Conservation (phyloP, 2,329 filamentous ascomycete species). For the Tolypocladium ophioglossoides region DNA sequence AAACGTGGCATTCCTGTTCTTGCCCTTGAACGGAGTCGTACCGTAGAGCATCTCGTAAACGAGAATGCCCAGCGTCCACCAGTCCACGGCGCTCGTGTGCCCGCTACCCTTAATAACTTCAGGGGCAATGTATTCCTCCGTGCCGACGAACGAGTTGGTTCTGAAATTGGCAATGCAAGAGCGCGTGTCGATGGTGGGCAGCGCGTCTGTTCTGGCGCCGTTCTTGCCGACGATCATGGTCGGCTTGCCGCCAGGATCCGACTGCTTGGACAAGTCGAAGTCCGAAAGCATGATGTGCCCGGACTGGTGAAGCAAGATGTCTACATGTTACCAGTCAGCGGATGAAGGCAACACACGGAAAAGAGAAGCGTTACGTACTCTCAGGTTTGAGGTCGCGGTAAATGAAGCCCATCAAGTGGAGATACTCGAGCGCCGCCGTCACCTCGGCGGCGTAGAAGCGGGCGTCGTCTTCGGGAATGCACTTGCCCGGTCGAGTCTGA, state of each 20-base stretch:
- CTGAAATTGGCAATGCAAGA: constrained; percentile 97
- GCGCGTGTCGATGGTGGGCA: constrained; percentile 96
- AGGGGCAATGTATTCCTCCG: constrained; percentile 96
- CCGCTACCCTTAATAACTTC: constrained; percentile 98
- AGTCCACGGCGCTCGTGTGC: constrained; percentile 96
- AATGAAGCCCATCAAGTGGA: constrained; percentile 98
- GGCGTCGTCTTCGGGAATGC: constrained; percentile 91
- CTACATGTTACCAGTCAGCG: constrained; percentile 31
- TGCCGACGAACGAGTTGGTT: constrained; percentile 97
- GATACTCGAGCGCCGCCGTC: constrained; percentile 88
- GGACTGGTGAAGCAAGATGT: constrained; percentile 96
- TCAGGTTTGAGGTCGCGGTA: constrained; percentile 97
- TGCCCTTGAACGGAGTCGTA: constrained; percentile 97
- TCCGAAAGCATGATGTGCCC: constrained; percentile 99
- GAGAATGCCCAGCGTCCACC: constrained; percentile 96
- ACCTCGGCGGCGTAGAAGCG: constrained; percentile 97
- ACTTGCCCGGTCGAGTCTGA: constrained; percentile 94
- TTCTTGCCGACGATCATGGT: constrained; percentile 95
- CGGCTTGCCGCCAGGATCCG: constrained; percentile 86
- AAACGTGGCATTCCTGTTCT: constrained; percentile 97
- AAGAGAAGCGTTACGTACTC: constrained; percentile 51
- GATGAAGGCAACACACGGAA: background rate
- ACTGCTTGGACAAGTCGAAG: constrained; percentile 97
- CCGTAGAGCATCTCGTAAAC: constrained; percentile 99
- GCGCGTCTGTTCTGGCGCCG: constrained; percentile 72